Evolutionary conservation across 1,284 basidiomycete genomes (phyloP).

Genomic region (Leccinum fuscescens): DNA sequence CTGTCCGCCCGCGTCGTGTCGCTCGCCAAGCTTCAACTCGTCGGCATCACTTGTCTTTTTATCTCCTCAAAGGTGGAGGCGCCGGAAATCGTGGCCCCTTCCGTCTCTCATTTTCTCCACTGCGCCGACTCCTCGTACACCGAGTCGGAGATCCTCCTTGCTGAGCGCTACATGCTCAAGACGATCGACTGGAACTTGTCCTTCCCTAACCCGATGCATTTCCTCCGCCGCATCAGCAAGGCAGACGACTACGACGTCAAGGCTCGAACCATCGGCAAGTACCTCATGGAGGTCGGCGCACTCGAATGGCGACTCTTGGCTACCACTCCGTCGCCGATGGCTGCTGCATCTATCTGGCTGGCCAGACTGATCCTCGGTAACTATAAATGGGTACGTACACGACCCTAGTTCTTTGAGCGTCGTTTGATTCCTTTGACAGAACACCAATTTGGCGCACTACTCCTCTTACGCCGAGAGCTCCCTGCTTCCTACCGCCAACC

Average conservation of each 20-base stretch:
- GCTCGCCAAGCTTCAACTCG: background rate
- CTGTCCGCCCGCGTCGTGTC: slow-evolving; percentile 88
- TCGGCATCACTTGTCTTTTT: background rate
- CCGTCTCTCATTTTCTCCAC: slow-evolving; percentile 83
- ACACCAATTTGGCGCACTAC: no score
- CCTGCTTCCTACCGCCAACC: no score
- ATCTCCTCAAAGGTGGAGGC: slow-evolving; percentile 94
- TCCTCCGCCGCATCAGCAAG: slow-evolving; percentile 89
- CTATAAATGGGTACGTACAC: slow-evolving; percentile 76
- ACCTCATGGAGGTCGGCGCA: slow-evolving; percentile 86
- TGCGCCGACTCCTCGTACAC: slow-evolving; percentile 75
- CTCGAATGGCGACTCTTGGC: slow-evolving; percentile 86
- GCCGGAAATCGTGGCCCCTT: slow-evolving; percentile 92
- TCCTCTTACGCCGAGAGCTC: no score
- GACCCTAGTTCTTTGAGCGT: slow-evolving; percentile 20
- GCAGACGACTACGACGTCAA: slow-evolving; percentile 95
- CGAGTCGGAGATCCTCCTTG: slow-evolving; percentile 86
- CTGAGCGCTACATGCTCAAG: slow-evolving; percentile 91
- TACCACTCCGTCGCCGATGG: slow-evolving; percentile 81
- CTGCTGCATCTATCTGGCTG: slow-evolving; percentile 91
- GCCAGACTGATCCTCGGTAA: slow-evolving; percentile 81
- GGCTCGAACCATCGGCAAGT: slow-evolving; percentile 90
- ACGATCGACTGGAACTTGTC: slow-evolving; percentile 91
- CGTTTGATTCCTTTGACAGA: background rate
- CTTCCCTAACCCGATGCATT: slow-evolving; percentile 94